Base-by-base conservation (phyloP, 768 basidiomycete species). In the Naganishia vishniacii region DNA sequence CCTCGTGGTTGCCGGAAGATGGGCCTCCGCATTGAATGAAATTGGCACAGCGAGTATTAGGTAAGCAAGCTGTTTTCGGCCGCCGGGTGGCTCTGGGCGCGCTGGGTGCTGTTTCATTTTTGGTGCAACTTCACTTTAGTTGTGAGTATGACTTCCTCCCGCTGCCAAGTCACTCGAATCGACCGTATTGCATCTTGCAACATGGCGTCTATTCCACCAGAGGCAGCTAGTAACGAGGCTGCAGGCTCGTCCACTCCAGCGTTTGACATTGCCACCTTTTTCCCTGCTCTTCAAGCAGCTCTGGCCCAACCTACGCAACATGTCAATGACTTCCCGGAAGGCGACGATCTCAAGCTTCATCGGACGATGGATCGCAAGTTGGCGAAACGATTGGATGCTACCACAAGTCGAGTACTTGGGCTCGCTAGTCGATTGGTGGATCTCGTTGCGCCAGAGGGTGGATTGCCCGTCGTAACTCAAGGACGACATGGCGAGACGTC, bases 271-370 rank as follows among this genome's bases (percentile, higher is more conserved):
- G 51, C 60, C 32, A 60, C 66, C 18, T 75, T 75, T 49, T 63
- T 76, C 26, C 67, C 72, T 5, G 66, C 66, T 18, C 59, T 78
- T 16, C 75, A 76, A 28, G 45, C 62, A 23, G 70, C 74, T 47
- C 68, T 79, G 4, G 71, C 75, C 25, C 62, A 47, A 16, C 58
- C 77, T 2, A 80, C 78, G 9, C 65, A 68, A 4, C 68, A 73
- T 29, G 78, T 78, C 5, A 68, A 72, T 3, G 53, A 48, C 7
- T 67, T 80, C 7, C 79, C 80, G 13, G 49, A 53, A 9, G 87
- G 91, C 2, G 67, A 80, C 15, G 93, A 97, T 78, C 80, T 98
- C 62, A 78, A 81, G n/a, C 97, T 92, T 76, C 89, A 95, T 77
- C 86, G 89, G 25, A 88, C 92, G 1, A 83, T 98, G 67, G 87